A percentile compares a stretch with the other conserved stretches of the same genome.
These are phyloP conservation scores for Nicotiana tabacum DNA, from an alignment of 257 asterid genomes.

Conservation along the genomic window DNA sequence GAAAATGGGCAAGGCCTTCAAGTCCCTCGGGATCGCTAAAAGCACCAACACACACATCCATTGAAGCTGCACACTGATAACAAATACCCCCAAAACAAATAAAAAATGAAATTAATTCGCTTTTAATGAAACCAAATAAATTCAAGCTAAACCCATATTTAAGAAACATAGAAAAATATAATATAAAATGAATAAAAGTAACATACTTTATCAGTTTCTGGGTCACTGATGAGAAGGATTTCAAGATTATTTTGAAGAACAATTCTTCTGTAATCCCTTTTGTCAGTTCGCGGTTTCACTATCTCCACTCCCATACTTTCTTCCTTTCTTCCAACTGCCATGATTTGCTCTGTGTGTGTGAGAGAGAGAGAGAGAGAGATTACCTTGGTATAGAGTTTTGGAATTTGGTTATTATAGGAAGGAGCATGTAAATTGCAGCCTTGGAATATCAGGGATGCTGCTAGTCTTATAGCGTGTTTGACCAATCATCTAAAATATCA, in stretches of 20 bases:
- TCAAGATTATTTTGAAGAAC: conserved; percentile 68
- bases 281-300: conserved; percentile 77
- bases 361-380: too few relatives aligned
- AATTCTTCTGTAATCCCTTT: conserved; percentile 66
- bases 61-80: conserved; percentile 86
- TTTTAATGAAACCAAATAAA: not conserved
- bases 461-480: too few relatives aligned
- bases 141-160: not conserved
- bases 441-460: too few relatives aligned
- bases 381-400: too few relatives aligned
- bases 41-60: conserved; percentile 93
- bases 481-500: too few relatives aligned
- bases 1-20: conserved; percentile 99
- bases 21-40: conserved; percentile 94
- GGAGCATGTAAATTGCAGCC: too few relatives aligned
- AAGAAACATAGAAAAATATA: not conserved
- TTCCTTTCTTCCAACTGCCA: conserved; percentile 43
- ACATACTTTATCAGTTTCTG: conserved; percentile 87
- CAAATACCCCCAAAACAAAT: conserved; percentile 5
- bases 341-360: too few relatives aligned
- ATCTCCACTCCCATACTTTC: conserved; percentile 43
- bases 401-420: too few relatives aligned
- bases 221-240: conserved; percentile 87
- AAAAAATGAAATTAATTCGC: not conserved
- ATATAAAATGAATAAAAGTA: not conserved